These are phyloP conservation scores for Nothophaeocryptopus gaeumannii DNA, from an alignment of 2,329 filamentous ascomycete genomes.

Conservation along the genomic window DNA sequence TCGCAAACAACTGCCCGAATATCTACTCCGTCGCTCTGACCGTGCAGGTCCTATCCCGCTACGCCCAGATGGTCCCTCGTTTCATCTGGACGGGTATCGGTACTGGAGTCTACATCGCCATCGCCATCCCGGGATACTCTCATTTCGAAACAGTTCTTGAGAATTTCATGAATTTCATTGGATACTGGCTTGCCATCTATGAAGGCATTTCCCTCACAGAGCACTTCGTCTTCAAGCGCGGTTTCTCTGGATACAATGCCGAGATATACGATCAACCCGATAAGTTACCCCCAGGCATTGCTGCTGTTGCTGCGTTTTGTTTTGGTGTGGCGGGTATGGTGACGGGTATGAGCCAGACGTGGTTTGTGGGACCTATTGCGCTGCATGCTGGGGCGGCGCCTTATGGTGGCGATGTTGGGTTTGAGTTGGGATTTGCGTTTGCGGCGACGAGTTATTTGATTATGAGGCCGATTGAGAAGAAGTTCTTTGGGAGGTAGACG, in stretches of 20 bases:
- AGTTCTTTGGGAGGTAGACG: conserved; percentile 31
- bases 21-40: conserved; percentile 66
- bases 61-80: conserved; percentile 61
- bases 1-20: conserved; percentile 48
- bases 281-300: conserved; percentile 61
- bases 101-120: conserved; percentile 63
- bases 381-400: conserved; percentile 52
- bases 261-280: conserved; percentile 57
- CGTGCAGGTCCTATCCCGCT: conserved; percentile 61
- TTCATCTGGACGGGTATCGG: conserved; percentile 65
- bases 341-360: conserved; percentile 67
- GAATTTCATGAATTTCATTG: conserved; percentile 62
- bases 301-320: conserved; percentile 61
- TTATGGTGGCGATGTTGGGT: conserved; percentile 59
- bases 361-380: conserved; percentile 67
- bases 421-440: conserved; percentile 66
- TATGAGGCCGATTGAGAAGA: conserved; percentile 52
- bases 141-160: conserved; percentile 64
- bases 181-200: conserved; percentile 75
- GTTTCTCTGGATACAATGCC: conserved; percentile 58
- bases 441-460: conserved; percentile 52
- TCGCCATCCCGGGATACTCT: conserved; percentile 67
- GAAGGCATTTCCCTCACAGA: conserved; percentile 63
- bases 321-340: conserved; percentile 65
- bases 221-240: conserved; percentile 66